These are phyloP conservation scores for Odontarrhena argentea DNA, from an alignment of 345 rosid genomes.

Conservation along the genomic window DNA sequence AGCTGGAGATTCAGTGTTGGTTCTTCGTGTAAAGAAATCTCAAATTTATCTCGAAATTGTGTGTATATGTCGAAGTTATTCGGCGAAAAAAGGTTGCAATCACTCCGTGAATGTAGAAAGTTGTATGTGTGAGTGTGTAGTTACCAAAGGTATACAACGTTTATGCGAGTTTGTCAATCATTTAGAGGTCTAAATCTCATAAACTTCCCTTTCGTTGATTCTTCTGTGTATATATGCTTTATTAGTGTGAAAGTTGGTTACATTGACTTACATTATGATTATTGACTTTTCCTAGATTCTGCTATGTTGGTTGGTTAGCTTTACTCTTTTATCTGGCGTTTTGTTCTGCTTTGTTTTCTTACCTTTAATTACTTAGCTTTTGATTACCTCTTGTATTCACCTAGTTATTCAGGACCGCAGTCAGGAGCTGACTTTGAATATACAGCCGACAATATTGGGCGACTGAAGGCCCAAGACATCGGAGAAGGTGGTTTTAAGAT, in stretches of 20 bases:
- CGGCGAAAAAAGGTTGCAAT: neutral
- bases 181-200: neutral
- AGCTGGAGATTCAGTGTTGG: constrained; percentile 16
- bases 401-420: constrained; percentile 71
- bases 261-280: constrained; percentile 6
- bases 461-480: constrained; percentile 71
- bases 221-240: neutral
- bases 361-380: constrained; percentile 2
- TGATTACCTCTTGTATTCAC: constrained; percentile 12
- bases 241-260: neutral
- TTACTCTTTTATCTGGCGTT: neutral
- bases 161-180: neutral
- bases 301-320: neutral
- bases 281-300: neutral
- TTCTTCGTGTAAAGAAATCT: constrained; percentile 16
- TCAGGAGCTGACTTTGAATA: constrained; percentile 52
- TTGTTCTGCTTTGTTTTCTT: constrained; percentile 8
- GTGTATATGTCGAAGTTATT: neutral
- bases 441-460: constrained; percentile 48
- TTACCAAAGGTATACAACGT: neutral
- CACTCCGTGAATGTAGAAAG: neutral
- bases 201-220: neutral
- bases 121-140: neutral
- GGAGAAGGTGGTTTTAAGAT: constrained; percentile 88
- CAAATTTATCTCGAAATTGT: constrained; percentile 2